A percentile compares a stretch with the other conserved stretches of the same genome.
These are phyloP conservation scores for Magnolia sinica DNA, from an alignment of 164 flowering plant species.

Conservation along the genomic window DNA sequence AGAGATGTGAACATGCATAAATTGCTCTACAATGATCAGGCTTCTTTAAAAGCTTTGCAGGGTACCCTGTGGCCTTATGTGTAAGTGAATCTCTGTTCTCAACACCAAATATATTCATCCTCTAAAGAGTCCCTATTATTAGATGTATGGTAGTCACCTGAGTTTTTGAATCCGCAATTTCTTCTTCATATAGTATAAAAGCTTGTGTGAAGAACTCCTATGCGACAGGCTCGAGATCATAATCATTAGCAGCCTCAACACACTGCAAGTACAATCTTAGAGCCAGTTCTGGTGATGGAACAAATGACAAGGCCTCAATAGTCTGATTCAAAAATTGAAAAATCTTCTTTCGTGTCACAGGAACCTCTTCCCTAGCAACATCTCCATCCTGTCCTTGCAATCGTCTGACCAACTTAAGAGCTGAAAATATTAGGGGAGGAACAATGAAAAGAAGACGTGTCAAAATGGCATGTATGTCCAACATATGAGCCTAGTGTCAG, in stretches of 20 bases:
- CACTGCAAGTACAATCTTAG: slow-evolving; percentile 84
- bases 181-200: slow-evolving; percentile 95
- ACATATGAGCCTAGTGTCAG: too few species aligned
- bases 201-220: slow-evolving; percentile 98
- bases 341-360: slow-evolving; percentile 81
- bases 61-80: slow-evolving; percentile 99
- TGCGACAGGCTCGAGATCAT: slow-evolving; percentile 90
- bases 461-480: too few species aligned
- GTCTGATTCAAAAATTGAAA: slow-evolving; percentile 89
- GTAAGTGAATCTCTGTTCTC: slow-evolving; percentile 96
- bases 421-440: too few species aligned
- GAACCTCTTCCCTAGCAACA: slow-evolving; percentile 70
- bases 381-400: slow-evolving; percentile 87
- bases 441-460: too few species aligned
- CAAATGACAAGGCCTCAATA: slow-evolving; percentile 65
- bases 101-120: slow-evolving; percentile 87
- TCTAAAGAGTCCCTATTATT: slow-evolving; percentile 91
- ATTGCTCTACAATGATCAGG: slow-evolving; percentile 98
- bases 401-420: slow-evolving; percentile 59
- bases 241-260: slow-evolving; percentile 99
- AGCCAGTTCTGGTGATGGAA: slow-evolving; percentile 87
- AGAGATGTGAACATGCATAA: slow-evolving; percentile 95
- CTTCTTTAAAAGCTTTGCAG: slow-evolving; percentile 97
- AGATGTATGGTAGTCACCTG: slow-evolving; percentile 93
- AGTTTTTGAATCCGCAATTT: slow-evolving; percentile 96